Percentiles rank a stretch among this genome's conserved stretches.
Conservation (phyloP, 2,329 filamentous ascomycete genomes). For the Colletotrichum aenigma region DNA sequence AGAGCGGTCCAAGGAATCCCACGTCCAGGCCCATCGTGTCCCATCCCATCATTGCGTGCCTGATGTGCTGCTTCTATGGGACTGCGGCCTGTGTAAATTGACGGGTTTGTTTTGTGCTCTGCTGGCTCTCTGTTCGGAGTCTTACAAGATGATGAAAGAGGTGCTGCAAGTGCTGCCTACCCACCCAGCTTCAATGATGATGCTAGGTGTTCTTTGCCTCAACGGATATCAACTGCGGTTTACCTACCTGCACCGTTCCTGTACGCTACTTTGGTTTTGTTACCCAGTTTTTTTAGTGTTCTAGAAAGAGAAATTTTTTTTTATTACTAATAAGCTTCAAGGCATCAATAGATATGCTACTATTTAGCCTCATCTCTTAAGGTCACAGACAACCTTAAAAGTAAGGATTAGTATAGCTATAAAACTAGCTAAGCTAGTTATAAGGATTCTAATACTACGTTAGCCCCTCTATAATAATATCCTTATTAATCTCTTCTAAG, state of each 20-base stretch:
- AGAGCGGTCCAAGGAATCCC: neutral
- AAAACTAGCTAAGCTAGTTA: too few species aligned
- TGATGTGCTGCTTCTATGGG: neutral
- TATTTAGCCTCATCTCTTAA: too few species aligned
- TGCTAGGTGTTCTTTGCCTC: neutral
- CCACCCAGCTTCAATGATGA: neutral
- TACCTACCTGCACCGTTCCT: neutral
- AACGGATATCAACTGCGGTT: neutral
- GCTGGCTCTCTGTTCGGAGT: neutral
- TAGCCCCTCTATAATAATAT: too few species aligned
- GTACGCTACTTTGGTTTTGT: too few species aligned
- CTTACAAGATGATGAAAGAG: neutral
- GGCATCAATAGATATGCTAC: too few species aligned
- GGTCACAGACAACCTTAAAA: too few species aligned
- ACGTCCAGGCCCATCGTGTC: neutral
- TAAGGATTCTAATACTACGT: too few species aligned
- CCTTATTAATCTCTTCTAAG: too few species aligned
- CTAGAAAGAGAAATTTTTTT: too few species aligned
- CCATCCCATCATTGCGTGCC: neutral
- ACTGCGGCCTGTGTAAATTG: neutral
- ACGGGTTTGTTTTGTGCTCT: neutral
- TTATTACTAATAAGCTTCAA: too few species aligned
- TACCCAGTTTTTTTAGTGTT: too few species aligned
- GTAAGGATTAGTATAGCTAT: too few species aligned
- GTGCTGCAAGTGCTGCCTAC: neutral